Conservation (phyloP, 139 green algal species). For the Auxenochlorella pyrenoidosa region DNA sequence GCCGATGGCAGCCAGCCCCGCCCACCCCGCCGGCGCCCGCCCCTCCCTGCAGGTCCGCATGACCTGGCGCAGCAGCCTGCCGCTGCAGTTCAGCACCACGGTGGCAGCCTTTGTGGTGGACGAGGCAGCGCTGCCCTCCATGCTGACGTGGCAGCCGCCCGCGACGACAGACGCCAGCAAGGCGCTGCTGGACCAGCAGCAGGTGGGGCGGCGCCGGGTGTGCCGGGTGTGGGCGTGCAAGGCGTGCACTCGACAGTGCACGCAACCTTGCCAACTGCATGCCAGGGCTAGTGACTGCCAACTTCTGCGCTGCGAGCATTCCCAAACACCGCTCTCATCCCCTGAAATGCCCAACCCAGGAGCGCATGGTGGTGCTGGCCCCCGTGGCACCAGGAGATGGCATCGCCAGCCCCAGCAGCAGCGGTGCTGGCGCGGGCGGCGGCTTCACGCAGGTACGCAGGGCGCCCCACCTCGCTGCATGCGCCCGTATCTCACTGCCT, state of each 20-base stretch:
- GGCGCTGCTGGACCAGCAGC: constrained; percentile 7
- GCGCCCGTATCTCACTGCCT: no score
- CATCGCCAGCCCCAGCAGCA: neutral
- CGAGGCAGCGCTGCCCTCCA: neutral
- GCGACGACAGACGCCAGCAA: neutral
- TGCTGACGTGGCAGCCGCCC: constrained; percentile 29
- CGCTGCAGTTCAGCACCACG: constrained; percentile 21
- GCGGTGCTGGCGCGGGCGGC: neutral
- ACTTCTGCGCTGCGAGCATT: no score
- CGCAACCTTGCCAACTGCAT: neutral
- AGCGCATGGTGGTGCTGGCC: constrained; percentile 24
- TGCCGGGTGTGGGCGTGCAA: no score
- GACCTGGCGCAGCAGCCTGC: constrained; percentile 18
- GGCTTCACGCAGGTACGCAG: neutral
- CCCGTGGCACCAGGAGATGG: neutral
- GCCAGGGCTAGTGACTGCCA: no score
- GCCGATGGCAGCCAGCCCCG: neutral
- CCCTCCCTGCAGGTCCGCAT: constrained; percentile 9
- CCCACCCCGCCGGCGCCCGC: neutral
- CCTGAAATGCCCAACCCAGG: no score
- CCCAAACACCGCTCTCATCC: no score
- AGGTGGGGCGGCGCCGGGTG: neutral
- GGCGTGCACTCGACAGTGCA: no score
- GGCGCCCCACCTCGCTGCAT: no score
- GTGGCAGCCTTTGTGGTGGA: constrained; percentile 10